A percentile compares a stretch with the other conserved stretches of the same genome.
Evolutionary conservation across 2,329 filamentous ascomycete species (phyloP).

Genomic region (Cladosporium sphaerospermum): DNA sequence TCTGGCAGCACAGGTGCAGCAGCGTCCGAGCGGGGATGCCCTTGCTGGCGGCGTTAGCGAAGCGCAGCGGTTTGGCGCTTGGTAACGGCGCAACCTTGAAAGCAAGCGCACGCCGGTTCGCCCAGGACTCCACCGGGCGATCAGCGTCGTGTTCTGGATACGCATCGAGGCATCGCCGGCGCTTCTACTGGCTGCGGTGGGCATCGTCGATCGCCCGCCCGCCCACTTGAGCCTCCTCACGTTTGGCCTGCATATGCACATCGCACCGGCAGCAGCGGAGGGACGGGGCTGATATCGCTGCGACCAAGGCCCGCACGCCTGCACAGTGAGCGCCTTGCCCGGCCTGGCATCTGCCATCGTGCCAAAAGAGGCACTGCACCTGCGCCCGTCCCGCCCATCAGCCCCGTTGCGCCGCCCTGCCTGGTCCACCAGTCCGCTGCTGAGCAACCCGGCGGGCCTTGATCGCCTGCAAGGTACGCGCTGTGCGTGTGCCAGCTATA

Average conservation of each 20-base stretch:
- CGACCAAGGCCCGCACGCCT: too few relatives aligned
- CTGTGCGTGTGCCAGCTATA: constrained; percentile 6
- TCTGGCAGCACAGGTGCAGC: constrained; percentile 11
- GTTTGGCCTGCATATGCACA: constrained; percentile 3
- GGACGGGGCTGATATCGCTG: too few relatives aligned
- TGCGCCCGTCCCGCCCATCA: background rate
- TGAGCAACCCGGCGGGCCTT: constrained; percentile 7
- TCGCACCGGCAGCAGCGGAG: background rate
- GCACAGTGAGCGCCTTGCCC: too few relatives aligned
- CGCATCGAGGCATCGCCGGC: background rate
- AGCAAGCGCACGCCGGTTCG: background rate
- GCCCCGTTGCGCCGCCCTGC: background rate
- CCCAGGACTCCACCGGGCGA: background rate
- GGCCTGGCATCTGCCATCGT: too few relatives aligned
- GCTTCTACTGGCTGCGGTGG: background rate
- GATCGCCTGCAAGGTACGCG: constrained; percentile 10
- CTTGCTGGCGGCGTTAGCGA: background rate
- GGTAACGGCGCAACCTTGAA: constrained; percentile 11
- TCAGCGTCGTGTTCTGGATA: background rate
- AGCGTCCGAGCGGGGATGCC: constrained; percentile 6
- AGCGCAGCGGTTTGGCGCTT: constrained; percentile 2
- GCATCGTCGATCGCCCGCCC: constrained; percentile 6
- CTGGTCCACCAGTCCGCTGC: background rate
- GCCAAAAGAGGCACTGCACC: constrained; percentile 2
- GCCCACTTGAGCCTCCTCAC: background rate